phyloP scores from a whole-genome alignment of 192 early-diverging fungal species.

The Fimicolochytrium jonesii region DNA sequence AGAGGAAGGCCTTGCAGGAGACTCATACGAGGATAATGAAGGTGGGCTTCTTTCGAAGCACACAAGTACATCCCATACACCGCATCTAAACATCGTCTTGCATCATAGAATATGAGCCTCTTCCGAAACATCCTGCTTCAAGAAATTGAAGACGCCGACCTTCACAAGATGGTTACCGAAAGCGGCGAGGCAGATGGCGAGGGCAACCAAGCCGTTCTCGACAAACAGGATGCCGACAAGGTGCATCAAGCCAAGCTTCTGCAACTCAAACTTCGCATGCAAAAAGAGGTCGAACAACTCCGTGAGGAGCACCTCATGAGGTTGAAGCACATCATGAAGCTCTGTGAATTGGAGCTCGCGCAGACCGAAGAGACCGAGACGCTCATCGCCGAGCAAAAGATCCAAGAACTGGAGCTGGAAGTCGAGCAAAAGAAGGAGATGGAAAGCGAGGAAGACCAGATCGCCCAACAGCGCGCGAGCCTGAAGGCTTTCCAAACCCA shows the following conservation, averaged over 20 bases:
- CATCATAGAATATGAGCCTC: constrained; percentile 28
- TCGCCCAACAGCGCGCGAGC: constrained; percentile 10
- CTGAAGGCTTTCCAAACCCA: constrained; percentile 26
- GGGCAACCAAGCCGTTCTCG: not conserved
- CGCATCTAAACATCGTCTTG: not conserved
- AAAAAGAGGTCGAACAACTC: constrained; percentile 32
- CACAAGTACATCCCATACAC: not conserved
- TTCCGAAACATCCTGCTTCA: constrained; percentile 24
- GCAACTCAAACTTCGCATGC: constrained; percentile 31
- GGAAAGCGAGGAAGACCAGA: constrained; percentile 20
- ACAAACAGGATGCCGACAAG: constrained; percentile 17
- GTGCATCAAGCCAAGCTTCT: constrained; percentile 28
- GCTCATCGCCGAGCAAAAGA: constrained; percentile 25
- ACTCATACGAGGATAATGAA: constrained; percentile 24
- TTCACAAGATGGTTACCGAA: not conserved
- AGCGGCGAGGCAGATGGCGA: too few species aligned
- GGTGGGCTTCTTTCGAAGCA: constrained; percentile 17
- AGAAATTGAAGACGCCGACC: constrained; percentile 11
- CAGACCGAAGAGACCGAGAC: constrained; percentile 20
- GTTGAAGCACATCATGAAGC: constrained; percentile 29
- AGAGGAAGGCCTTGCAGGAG: constrained; percentile 25
- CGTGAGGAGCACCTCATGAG: constrained; percentile 32
- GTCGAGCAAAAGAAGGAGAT: constrained; percentile 13
- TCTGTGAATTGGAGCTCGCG: constrained; percentile 22
- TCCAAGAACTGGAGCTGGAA: constrained; percentile 31